Conservation (phyloP, 1,284 basidiomycete species). For the Termitomyces sp. region DNA sequence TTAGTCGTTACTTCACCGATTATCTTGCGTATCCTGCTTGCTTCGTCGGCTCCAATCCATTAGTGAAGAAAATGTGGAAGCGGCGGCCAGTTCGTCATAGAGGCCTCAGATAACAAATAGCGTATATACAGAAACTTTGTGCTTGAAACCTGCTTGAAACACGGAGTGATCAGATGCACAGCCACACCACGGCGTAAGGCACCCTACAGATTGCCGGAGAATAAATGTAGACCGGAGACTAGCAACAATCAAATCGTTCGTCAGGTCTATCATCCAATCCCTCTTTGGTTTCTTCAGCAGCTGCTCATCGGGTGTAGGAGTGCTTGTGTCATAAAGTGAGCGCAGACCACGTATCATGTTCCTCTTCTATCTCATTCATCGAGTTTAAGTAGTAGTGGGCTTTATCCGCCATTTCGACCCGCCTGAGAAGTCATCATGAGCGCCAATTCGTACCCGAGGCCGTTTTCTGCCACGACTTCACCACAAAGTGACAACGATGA, state of each 20-base stretch:
- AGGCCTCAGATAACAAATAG: background rate
- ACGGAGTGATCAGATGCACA: conserved; percentile 1
- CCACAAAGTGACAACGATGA: conserved; percentile 15
- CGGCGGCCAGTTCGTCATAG: background rate
- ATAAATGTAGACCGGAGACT: background rate
- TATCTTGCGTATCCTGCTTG: conserved; percentile 33
- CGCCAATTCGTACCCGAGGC: conserved; percentile 23
- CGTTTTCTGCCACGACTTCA: conserved; percentile 20
- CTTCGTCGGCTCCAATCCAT: conserved; percentile 45
- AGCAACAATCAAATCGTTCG: background rate
- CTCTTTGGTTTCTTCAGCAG: background rate
- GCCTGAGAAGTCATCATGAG: conserved; percentile 9
- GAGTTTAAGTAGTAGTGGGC: background rate
- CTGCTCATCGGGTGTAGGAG: background rate
- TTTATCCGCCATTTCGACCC: background rate
- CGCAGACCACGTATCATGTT: background rate
- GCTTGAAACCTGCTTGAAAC: background rate
- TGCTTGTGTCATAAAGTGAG: background rate
- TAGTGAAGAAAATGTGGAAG: conserved; percentile 22
- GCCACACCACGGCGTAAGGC: conserved; percentile 2
- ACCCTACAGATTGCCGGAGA: background rate
- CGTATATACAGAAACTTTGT: background rate
- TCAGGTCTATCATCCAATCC: background rate
- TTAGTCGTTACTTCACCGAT: conserved; percentile 43
- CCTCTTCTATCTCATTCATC: background rate